Base-by-base conservation (phyloP, 768 basidiomycete species). In the Tulasnella sp. region DNA sequence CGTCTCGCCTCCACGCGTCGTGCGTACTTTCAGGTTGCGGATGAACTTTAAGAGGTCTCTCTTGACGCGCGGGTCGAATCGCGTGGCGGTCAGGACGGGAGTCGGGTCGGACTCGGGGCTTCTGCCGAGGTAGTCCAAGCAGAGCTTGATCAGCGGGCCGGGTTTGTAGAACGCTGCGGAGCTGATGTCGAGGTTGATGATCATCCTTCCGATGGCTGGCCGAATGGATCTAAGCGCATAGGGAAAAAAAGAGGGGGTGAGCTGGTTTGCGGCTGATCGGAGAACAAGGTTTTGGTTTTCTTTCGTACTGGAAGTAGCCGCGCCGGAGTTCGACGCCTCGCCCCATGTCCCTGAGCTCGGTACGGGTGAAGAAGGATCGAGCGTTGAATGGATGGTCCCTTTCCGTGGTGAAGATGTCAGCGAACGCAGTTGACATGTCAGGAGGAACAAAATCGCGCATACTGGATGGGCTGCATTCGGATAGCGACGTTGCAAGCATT, bases 121-220 rank as follows among this genome's bases (percentile, higher is more conserved):
- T 24, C 87, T 87, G 1, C 82, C 80, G 18, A 93, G 83, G 82
- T 89, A 89, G 4, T 90, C 90, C 5, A 92, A 84, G 80, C 91
- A 91, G 0, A 94, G 85, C 1, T 86, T 84, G 76, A 93, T 85
- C 1, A 95, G 86, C 0, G 87, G 83, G 0, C 94, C 94, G 0
- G 88, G 85, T 82, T 89, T 90, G 38, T 78, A 84, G 91, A 95
- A 93, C 38, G 91, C 88, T 0, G 91, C 93, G 0, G 93, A 93
- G 0, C 91, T 90, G 72, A 94, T 92, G 80, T 95, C 94, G 81
- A 95, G 88, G 79, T 94, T 95, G 81, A 94, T 86, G 38, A 94
- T 84, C 82, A 95, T 88, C 0, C 86, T 86, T 0, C 90, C 90
- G 24, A 91, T 87, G 0, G 89, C 89, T 4, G 93, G 93, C 31